phyloP scores from a whole-genome alignment of 441 rosid species.

The Adansonia rubrostipa region DNA sequence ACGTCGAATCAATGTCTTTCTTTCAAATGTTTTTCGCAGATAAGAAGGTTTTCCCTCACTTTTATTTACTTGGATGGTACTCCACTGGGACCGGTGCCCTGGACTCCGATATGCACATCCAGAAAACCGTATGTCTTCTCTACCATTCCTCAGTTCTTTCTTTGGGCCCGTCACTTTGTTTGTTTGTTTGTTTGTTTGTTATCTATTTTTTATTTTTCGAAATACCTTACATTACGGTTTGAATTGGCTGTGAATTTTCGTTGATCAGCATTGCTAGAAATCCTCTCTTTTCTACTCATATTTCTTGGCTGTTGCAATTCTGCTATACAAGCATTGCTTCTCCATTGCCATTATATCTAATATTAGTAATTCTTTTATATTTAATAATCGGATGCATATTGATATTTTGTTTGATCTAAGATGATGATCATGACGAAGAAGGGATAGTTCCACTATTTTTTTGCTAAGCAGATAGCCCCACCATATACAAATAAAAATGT shows the following conservation, averaged over 20 bases:
- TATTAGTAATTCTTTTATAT: background rate
- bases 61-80: constrained; percentile 91
- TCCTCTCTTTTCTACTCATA: background rate
- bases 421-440: background rate
- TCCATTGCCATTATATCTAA: background rate
- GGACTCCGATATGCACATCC: constrained; percentile 90
- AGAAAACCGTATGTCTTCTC: constrained; percentile 68
- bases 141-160: background rate
- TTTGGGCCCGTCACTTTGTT: background rate
- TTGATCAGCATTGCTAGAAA: background rate
- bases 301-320: background rate
- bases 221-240: background rate
- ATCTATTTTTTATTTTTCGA: too few relatives aligned
- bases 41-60: constrained; percentile 93
- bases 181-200: background rate
- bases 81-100: constrained; percentile 86
- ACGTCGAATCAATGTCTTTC: background rate
- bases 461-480: too few relatives aligned
- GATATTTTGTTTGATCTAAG: background rate
- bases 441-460: background rate
- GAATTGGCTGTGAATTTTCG: background rate
- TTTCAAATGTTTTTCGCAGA: constrained; percentile 41
- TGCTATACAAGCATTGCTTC: background rate
- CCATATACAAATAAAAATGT: background rate
- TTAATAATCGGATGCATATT: background rate